Percentiles rank a stretch among this genome's conserved stretches.
These are phyloP conservation scores for Plasmodium malariae DNA, from an alignment of 169 alveolate genomes.

Conservation along the genomic window DNA sequence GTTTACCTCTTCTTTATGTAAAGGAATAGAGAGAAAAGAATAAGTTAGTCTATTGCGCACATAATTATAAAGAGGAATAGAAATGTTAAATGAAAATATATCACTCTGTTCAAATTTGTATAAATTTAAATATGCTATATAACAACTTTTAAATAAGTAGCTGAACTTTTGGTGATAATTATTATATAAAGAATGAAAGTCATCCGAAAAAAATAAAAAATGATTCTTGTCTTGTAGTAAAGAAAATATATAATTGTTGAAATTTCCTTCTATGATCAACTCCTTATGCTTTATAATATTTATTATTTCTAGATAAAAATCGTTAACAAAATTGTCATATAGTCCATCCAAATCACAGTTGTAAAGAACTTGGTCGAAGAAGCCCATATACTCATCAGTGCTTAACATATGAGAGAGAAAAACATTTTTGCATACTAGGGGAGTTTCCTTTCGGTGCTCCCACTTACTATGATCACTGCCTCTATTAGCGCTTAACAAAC, in stretches of 20 bases:
- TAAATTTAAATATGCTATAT: constrained; percentile 13
- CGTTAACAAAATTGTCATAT: constrained; percentile 19
- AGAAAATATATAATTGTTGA: constrained; percentile 18
- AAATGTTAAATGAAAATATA: not conserved
- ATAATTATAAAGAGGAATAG: constrained; percentile 23
- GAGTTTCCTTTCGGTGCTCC: too few relatives aligned
- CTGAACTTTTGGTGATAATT: constrained; percentile 4
- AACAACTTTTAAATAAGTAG: constrained; percentile 13
- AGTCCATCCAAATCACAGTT: constrained; percentile 25
- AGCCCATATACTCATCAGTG: not conserved
- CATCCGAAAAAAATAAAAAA: constrained; percentile 19
- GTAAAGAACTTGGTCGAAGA: constrained; percentile 14
- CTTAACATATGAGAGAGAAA: not conserved
- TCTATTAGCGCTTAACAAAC: not conserved
- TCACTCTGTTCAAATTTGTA: constrained; percentile 4
- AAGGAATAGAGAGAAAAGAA: not conserved
- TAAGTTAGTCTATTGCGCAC: constrained; percentile 6
- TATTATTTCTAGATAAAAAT: constrained; percentile 23
- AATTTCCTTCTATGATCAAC: constrained; percentile 19
- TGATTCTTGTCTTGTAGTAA: constrained; percentile 18
- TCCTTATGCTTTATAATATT: constrained; percentile 33
- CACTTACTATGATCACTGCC: too few relatives aligned
- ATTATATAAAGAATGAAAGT: not conserved
- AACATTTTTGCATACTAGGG: not conserved
- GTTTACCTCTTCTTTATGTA: not conserved